phyloP scores from a whole-genome alignment of 2,329 filamentous ascomycete species.

The Colletotrichum sp. region DNA sequence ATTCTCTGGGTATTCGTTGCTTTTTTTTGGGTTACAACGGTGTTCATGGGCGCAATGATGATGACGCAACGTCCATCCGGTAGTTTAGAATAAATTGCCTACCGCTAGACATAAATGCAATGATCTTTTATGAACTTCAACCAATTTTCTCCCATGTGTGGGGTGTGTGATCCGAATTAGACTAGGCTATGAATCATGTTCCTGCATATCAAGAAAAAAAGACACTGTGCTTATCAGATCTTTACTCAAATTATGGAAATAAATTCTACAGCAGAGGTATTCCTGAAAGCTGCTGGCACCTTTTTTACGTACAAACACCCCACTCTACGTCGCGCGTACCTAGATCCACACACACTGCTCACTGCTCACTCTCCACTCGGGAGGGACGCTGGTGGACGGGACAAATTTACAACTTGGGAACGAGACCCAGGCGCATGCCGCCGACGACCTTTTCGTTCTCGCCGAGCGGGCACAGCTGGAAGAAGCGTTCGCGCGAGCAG shows the following conservation, averaged over 20 bases:
- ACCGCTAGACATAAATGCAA: neutral
- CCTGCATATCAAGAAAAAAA: neutral
- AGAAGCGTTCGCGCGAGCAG: slow-evolving; percentile 71
- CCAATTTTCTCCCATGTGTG: neutral
- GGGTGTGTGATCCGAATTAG: neutral
- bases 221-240: neutral
- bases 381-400: neutral
- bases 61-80: neutral
- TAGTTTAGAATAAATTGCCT: neutral
- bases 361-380: neutral
- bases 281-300: neutral
- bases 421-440: slow-evolving; percentile 56
- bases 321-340: neutral
- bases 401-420: slow-evolving; percentile 54
- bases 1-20: neutral
- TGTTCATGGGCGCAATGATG: slow-evolving; percentile 10
- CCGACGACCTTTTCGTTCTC: slow-evolving; percentile 62
- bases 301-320: neutral
- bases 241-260: neutral
- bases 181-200: neutral
- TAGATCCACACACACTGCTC: neutral
- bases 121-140: neutral
- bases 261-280: neutral
- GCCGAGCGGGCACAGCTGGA: slow-evolving; percentile 67
- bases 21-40: neutral